Evolutionary conservation across 192 early-diverging fungal species (phyloP).

Genomic region (Backusella morwellensis): DNA sequence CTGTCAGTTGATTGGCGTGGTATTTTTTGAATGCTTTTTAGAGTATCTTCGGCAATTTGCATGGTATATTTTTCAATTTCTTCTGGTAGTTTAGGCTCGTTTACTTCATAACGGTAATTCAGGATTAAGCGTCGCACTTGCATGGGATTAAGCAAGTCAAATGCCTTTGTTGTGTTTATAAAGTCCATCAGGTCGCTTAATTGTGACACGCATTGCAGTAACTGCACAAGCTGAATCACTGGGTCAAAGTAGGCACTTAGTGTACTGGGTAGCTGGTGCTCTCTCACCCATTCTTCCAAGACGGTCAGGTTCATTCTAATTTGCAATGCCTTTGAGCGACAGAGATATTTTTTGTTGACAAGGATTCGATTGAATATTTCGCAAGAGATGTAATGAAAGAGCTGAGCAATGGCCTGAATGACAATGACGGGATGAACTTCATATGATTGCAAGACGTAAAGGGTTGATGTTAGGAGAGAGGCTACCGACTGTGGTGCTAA

Average conservation of each 20-base stretch:
- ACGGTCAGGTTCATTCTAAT: constrained; percentile 80
- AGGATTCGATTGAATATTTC: constrained; percentile 91
- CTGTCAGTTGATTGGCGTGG: constrained; percentile 6
- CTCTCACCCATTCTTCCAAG: constrained; percentile 86
- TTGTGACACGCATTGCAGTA: constrained; percentile 78
- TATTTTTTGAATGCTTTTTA: constrained; percentile 25
- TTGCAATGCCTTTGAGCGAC: constrained; percentile 79
- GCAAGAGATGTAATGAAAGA: constrained; percentile 74
- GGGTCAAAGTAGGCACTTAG: constrained; percentile 59
- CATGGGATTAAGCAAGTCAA: constrained; percentile 65
- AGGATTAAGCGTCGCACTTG: constrained; percentile 75
- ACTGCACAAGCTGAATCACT: constrained; percentile 75
- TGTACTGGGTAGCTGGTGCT: constrained; percentile 44
- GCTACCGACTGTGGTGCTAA: not conserved
- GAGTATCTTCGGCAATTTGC: constrained; percentile 68
- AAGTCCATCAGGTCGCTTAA: constrained; percentile 69
- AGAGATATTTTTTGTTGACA: constrained; percentile 67
- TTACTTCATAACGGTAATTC: constrained; percentile 88
- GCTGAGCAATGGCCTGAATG: constrained; percentile 69
- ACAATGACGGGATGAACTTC: constrained; percentile 75
- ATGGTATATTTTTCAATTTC: constrained; percentile 82
- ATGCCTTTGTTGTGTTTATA: constrained; percentile 68
- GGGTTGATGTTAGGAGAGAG: constrained; percentile 51
- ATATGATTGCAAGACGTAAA: constrained; percentile 69
- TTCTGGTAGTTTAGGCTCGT: constrained; percentile 67